A percentile compares a stretch with the other conserved stretches of the same genome.
Evolutionary conservation across 208 protist species (phyloP).

Genomic region (Leishmania major): DNA sequence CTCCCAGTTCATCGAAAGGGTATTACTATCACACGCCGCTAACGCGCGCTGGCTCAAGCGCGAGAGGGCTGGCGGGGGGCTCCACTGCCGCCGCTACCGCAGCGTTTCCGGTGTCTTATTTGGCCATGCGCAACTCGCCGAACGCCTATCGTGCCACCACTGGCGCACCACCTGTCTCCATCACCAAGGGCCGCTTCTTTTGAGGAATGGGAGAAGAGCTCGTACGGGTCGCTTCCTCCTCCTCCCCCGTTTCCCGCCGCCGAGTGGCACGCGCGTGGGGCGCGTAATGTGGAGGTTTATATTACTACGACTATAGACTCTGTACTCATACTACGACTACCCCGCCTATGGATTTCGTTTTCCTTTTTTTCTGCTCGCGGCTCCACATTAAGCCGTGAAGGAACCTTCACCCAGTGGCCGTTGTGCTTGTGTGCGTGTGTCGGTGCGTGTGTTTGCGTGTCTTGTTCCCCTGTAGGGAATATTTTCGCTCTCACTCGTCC

Average conservation of each 20-base stretch:
- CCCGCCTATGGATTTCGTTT: neutral
- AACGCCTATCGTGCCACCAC: neutral
- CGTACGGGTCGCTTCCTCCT: neutral
- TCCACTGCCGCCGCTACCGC: neutral
- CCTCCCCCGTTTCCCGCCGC: neutral
- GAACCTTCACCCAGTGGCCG: neutral
- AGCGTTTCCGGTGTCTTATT: neutral
- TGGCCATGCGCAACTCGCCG: neutral
- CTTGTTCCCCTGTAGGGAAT: neutral
- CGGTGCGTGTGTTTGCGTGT: neutral
- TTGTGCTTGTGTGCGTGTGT: neutral
- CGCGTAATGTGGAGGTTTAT: neutral
- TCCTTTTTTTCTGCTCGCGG: neutral
- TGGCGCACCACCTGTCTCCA: neutral
- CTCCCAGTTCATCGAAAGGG: slow-evolving; percentile 9
- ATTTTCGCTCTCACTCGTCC: neutral
- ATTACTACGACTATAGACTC: neutral
- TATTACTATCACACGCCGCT: slow-evolving; percentile 1
- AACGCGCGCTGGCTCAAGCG: neutral
- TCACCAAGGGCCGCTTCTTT: neutral
- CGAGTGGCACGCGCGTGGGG: neutral
- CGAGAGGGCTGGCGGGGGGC: neutral
- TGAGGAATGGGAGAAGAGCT: neutral
- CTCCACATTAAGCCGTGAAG: neutral
- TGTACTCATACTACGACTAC: neutral